Evolutionary conservation across 495 filamentous ascomycete genomes (phyloP), one percentile per base, ranked within the genome.

Genomic region (Penicillium coffeae): DNA sequence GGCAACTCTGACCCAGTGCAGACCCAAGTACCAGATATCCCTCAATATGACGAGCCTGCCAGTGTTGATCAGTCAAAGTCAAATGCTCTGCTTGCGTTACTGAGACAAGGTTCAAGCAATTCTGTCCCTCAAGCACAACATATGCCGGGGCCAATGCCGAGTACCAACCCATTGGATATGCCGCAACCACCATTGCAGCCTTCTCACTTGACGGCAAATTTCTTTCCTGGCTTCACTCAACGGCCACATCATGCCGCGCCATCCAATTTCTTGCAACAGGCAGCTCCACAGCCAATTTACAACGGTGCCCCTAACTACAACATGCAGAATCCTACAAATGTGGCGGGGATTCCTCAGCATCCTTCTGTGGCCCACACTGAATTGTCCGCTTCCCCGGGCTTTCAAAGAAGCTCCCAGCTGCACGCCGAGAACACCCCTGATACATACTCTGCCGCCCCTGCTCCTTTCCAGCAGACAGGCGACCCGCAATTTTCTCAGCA

Each of bases 71-170:
- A 62, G 34, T 52, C 60, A 4, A 76, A 75, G 42, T 72, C 75
- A 2, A 74, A 78, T 53, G 74, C 76, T 22, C 71, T 88, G 27
- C 69, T 88, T 38, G 76, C 78, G 10, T 70, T 89, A 37, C 60
- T 89, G 20, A 73, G 74, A 34, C 59, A 65, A 68, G 45, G 77
- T 65, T 43, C 79, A 61, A 55, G 67, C 60, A 38, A 71, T 55
- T 14, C 46, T 52, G 14, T 58, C 55, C 18, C 61, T 58, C 52
- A 60, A 55, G 10, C 55, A 64, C 8, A 56, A 45, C 48, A 68
- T 61, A 42, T 73, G 65, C 3, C 63, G 66, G 49, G 70, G 69
- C 42, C 71, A 67, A 55, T 66, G 66, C 34, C 58, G 57, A 33
- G 66, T 70, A 13, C 35, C 14, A 22, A 30, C 18, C 38, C 50